These are phyloP conservation scores for Pseudogymnoascus sp. DNA, from an alignment of 2,329 filamentous ascomycete genomes.

Conservation along the genomic window DNA sequence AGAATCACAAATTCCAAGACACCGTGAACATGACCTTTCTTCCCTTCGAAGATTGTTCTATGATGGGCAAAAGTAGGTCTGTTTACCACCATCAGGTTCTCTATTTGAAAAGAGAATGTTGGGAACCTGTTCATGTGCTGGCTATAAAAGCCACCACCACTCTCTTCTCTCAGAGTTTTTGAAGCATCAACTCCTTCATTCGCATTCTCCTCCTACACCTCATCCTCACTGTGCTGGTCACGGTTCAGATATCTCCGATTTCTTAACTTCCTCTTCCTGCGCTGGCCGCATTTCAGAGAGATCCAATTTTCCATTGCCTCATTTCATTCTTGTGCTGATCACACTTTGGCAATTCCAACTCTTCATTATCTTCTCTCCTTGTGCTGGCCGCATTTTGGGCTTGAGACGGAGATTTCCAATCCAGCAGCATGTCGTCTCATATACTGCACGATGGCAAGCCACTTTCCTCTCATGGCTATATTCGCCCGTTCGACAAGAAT, in stretches of 20 bases:
- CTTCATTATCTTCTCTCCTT: neutral
- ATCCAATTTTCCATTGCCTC: neutral
- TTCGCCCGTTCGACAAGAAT: neutral
- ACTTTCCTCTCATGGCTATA: neutral
- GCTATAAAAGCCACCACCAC: neutral
- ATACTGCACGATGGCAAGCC: neutral
- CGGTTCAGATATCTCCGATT: neutral
- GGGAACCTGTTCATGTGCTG: neutral
- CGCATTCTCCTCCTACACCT: neutral
- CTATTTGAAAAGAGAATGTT: neutral
- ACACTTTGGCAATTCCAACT: neutral
- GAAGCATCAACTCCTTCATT: neutral
- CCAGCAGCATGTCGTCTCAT: neutral
- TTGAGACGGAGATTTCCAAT: neutral
- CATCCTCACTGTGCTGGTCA: neutral
- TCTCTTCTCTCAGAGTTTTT: neutral
- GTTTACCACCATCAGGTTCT: neutral
- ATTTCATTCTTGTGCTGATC: neutral
- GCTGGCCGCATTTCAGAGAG: neutral
- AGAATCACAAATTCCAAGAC: neutral
- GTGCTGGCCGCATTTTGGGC: neutral
- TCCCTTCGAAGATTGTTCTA: neutral
- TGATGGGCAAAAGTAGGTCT: neutral
- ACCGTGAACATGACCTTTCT: neutral
- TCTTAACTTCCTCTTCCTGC: neutral